phyloP scores from a whole-genome alignment of 768 basidiomycete genomes.

The Trichaptum fuscoviolaceum region DNA sequence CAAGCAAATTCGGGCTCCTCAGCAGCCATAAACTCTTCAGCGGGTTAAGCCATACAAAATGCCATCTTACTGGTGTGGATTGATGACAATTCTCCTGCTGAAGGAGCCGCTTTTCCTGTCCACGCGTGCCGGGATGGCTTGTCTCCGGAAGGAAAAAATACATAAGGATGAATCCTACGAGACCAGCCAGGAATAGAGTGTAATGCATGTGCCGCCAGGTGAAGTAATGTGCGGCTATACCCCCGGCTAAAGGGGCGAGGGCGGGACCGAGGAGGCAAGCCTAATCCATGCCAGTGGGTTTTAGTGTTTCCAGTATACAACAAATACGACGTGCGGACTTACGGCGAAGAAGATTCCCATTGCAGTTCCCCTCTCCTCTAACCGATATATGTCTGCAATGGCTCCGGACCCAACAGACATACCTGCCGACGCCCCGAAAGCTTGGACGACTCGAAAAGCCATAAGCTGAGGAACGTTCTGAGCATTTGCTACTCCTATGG shows the following conservation, averaged over 20 bases:
- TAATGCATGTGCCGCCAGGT: slow-evolving; percentile 65
- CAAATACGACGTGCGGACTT: slow-evolving; percentile 9
- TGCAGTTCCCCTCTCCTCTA: slow-evolving; percentile 56
- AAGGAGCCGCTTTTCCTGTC: slow-evolving; percentile 39
- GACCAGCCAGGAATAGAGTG: slow-evolving; percentile 34
- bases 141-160: slow-evolving; percentile 58
- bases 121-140: slow-evolving; percentile 51
- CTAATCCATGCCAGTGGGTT: slow-evolving; percentile 26
- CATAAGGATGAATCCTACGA: slow-evolving; percentile 36
- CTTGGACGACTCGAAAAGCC: slow-evolving; percentile 60
- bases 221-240: slow-evolving; percentile 49
- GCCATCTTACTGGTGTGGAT: slow-evolving; percentile 15
- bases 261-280: slow-evolving; percentile 54
- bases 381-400: slow-evolving; percentile 60
- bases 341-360: slow-evolving; percentile 58
- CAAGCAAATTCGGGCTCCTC: slow-evolving; percentile 53
- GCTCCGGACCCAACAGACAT: slow-evolving; percentile 53
- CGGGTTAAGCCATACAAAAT: slow-evolving; percentile 50
- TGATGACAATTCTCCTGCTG: not conserved
- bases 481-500: slow-evolving; percentile 53
- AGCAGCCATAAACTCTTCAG: slow-evolving; percentile 45
- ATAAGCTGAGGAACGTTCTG: slow-evolving; percentile 42
- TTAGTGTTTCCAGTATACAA: not conserved
- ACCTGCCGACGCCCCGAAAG: slow-evolving; percentile 54
- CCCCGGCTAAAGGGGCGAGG: slow-evolving; percentile 55